These are phyloP conservation scores for Xylaria sp. DNA, from an alignment of 2,329 filamentous ascomycete genomes.

Conservation along the genomic window DNA sequence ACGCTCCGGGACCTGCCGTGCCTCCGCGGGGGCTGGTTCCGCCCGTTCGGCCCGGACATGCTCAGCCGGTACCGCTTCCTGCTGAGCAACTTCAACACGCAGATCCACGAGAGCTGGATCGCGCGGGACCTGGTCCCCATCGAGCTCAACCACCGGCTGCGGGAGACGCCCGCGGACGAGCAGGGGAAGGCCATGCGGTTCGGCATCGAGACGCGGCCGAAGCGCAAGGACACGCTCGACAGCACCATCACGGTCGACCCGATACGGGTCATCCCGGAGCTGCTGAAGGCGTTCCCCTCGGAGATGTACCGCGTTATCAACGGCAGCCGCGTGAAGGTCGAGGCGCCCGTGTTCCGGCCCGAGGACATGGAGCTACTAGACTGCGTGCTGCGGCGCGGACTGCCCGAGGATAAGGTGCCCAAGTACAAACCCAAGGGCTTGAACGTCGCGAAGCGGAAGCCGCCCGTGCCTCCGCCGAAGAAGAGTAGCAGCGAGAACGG, in stretches of 20 bases:
- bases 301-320: slow-evolving; percentile 32
- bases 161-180: slow-evolving; percentile 13
- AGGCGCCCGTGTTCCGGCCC: slow-evolving; percentile 30
- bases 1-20: slow-evolving; percentile 32
- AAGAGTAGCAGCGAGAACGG: slow-evolving; percentile 4
- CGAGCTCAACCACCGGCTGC: slow-evolving; percentile 40
- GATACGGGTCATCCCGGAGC: slow-evolving; percentile 39
- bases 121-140: slow-evolving; percentile 40
- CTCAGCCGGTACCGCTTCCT: slow-evolving; percentile 38
- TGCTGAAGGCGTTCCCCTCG: slow-evolving; percentile 27
- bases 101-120: slow-evolving; percentile 38
- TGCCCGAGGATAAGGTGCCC: slow-evolving; percentile 19
- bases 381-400: slow-evolving; percentile 30
- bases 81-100: slow-evolving; percentile 39
- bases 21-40: slow-evolving; percentile 40
- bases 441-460: background rate
- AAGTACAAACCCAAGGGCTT: background rate
- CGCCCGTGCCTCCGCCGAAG: slow-evolving; percentile 29
- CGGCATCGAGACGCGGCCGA: slow-evolving; percentile 29
- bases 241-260: slow-evolving; percentile 36
- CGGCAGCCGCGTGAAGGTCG: slow-evolving; percentile 20
- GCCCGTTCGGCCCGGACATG: slow-evolving; percentile 38
- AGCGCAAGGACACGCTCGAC: slow-evolving; percentile 23
- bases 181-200: slow-evolving; percentile 18
- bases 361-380: slow-evolving; percentile 36